Conservation (phyloP, 2,329 filamentous ascomycete genomes). For the Pseudogymnoascus sp. region DNA sequence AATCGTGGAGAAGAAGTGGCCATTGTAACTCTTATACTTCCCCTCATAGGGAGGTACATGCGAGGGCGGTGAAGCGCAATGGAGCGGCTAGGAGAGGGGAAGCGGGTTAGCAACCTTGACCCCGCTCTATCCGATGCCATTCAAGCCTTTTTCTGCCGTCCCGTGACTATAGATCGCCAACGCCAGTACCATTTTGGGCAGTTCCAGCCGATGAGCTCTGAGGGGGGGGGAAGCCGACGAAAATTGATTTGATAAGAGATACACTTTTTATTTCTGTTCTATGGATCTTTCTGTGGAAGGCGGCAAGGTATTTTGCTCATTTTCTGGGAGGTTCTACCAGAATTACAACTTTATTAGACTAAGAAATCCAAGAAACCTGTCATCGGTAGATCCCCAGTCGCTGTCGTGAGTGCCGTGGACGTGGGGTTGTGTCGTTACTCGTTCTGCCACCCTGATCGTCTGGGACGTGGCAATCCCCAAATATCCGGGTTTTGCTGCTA, state of each 20-base stretch:
- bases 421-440: background rate
- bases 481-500: background rate
- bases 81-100: constrained; percentile 3
- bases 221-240: background rate
- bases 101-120: background rate
- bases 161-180: background rate
- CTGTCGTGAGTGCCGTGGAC: background rate
- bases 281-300: background rate
- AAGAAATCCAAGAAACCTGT: background rate
- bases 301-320: background rate
- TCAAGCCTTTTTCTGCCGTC: background rate
- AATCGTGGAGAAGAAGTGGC: background rate
- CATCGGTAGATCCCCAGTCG: background rate
- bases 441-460: background rate
- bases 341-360: background rate
- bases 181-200: background rate
- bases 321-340: background rate
- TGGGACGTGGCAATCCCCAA: background rate
- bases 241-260: constrained; percentile 4
- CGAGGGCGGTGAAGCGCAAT: constrained; percentile 1
- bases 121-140: background rate
- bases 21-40: background rate
- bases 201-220: background rate
- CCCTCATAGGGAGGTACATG: constrained; percentile 1
- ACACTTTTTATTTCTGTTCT: background rate